Conservation (phyloP, 257 asterid species). For the Cordia subcordata region DNA sequence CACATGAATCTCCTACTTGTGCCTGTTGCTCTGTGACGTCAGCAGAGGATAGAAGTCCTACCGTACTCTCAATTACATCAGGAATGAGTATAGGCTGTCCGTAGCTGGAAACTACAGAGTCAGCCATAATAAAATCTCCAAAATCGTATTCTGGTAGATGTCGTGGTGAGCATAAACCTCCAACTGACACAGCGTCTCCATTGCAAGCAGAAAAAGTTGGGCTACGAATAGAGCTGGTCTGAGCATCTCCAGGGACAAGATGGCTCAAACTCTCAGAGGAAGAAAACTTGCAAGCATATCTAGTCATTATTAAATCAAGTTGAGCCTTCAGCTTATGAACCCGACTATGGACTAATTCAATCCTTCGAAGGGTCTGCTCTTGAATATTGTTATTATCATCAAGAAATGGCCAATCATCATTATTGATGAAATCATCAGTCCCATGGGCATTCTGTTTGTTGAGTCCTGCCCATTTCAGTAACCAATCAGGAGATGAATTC, state of each 20-base stretch:
- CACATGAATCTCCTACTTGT: constrained; percentile 68
- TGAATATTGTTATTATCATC: constrained; percentile 36
- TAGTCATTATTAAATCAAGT: constrained; percentile 52
- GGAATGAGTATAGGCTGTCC: constrained; percentile 62
- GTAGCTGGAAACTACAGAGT: constrained; percentile 47
- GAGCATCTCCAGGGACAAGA: constrained; percentile 51
- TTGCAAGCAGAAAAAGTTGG: constrained; percentile 75
- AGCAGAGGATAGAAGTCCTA: constrained; percentile 56
- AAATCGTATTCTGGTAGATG: constrained; percentile 47
- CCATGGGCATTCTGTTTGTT: constrained; percentile 39
- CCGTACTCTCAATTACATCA: constrained; percentile 79
- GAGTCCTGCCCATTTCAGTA: constrained; percentile 15
- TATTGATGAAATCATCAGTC: constrained; percentile 46
- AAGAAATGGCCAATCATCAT: constrained; percentile 38
- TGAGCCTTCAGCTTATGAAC: constrained; percentile 64
- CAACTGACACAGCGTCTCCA: constrained; percentile 49
- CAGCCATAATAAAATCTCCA: constrained; percentile 57
- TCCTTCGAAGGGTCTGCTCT: constrained; percentile 67
- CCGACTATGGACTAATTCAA: constrained; percentile 53
- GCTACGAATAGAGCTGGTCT: constrained; percentile 55
- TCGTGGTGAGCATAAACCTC: constrained; percentile 38
- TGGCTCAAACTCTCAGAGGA: constrained; percentile 85
- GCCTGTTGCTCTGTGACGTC: constrained; percentile 61
- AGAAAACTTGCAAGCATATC: constrained; percentile 65
- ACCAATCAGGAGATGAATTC: constrained; percentile 4